phyloP scores from a whole-genome alignment of 441 rosid species.

The Capsella rubella region DNA sequence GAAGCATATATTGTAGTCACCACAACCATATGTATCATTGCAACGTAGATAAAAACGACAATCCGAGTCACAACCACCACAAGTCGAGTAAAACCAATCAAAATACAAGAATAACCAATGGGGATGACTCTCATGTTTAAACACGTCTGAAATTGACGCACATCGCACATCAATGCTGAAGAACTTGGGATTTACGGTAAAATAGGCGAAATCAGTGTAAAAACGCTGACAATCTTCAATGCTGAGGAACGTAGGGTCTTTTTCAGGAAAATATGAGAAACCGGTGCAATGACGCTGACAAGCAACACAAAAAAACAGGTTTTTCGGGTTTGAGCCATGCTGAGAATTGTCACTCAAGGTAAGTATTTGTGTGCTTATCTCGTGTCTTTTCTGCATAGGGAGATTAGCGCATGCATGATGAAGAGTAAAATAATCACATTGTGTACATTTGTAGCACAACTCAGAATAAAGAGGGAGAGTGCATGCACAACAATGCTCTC shows the following conservation, averaged over 20 bases:
- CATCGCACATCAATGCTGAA: constrained; percentile 17
- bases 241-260: too few relatives aligned
- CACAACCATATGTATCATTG: background rate
- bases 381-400: background rate
- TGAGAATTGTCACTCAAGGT: background rate
- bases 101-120: background rate
- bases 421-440: constrained; percentile 37
- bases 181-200: too few relatives aligned
- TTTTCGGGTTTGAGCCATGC: background rate
- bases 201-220: too few relatives aligned
- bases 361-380: background rate
- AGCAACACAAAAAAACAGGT: background rate
- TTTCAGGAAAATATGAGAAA: constrained; percentile 2
- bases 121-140: constrained; percentile 22
- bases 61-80: background rate
- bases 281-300: constrained; percentile 7
- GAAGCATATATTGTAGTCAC: constrained; percentile 10
- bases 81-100: background rate
- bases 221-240: too few relatives aligned
- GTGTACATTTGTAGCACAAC: constrained; percentile 21
- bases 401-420: constrained; percentile 31
- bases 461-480: background rate
- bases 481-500: constrained; percentile 19
- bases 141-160: background rate
- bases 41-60: background rate